Evolutionary conservation across 768 basidiomycete genomes (phyloP).

Genomic region (Xanthoconium purpureum): DNA sequence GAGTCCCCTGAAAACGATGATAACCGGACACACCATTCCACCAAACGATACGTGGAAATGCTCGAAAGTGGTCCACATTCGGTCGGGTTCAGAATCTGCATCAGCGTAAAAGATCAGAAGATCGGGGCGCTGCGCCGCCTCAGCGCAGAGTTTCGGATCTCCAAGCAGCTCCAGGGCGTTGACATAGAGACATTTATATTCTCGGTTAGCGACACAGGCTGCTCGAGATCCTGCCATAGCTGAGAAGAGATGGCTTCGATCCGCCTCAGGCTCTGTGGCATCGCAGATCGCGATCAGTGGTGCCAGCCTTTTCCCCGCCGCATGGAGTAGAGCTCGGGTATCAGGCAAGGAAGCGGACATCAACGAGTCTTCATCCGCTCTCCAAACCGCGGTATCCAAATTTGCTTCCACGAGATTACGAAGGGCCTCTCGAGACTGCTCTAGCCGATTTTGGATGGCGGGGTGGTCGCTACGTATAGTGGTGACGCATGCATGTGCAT

Average conservation of each 20-base stretch:
- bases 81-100: constrained; percentile 5
- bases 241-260: constrained; percentile 3
- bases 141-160: not conserved
- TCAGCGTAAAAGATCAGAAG: constrained; percentile 23
- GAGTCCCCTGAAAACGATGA: constrained; percentile 23
- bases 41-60: constrained; percentile 16
- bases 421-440: constrained; percentile 20
- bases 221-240: not conserved
- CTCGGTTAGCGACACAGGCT: not conserved
- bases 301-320: constrained; percentile 7
- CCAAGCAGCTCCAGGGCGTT: not conserved
- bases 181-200: constrained; percentile 15
- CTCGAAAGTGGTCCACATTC: constrained; percentile 15
- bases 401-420: constrained; percentile 16
- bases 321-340: constrained; percentile 13
- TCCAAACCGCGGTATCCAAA: constrained; percentile 21
- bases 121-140: constrained; percentile 13
- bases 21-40: constrained; percentile 19
- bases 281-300: constrained; percentile 20
- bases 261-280: constrained; percentile 1
- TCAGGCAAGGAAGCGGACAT: constrained; percentile 21
- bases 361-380: constrained; percentile 15
- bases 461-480: constrained; percentile 28
- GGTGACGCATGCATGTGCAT: constrained; percentile 42
- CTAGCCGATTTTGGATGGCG: constrained; percentile 19